Evolutionary conservation across 2,329 filamentous ascomycete genomes (phyloP).

Genomic region (Colletotrichum zoysiae): DNA sequence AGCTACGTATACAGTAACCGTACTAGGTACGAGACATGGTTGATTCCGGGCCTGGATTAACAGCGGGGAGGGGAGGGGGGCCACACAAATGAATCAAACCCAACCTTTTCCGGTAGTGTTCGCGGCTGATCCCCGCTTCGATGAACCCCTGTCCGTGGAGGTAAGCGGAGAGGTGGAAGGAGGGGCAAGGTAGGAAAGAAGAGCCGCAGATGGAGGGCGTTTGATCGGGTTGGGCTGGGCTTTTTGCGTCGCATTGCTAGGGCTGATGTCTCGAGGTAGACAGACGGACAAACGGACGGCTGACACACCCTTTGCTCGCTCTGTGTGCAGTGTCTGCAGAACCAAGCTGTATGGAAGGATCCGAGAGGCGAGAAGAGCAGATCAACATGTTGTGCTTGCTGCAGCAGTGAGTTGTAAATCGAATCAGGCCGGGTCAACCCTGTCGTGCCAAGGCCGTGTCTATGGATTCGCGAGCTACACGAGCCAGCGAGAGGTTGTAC

Average conservation of each 20-base stretch:
- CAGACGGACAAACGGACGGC: background rate
- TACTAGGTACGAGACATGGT: slow-evolving; percentile 12
- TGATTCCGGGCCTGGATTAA: slow-evolving; percentile 27
- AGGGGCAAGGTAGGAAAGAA: slow-evolving; percentile 7
- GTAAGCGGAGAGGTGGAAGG: background rate
- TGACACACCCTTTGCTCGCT: slow-evolving; percentile 5
- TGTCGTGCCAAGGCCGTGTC: slow-evolving; percentile 40
- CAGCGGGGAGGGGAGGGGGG: background rate
- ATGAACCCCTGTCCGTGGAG: background rate
- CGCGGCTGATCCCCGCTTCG: slow-evolving; percentile 33
- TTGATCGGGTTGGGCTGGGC: slow-evolving; percentile 14
- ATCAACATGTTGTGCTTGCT: slow-evolving; percentile 24
- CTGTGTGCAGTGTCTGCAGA: slow-evolving; percentile 17
- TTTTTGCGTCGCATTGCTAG: slow-evolving; percentile 1
- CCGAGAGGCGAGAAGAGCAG: slow-evolving; percentile 12
- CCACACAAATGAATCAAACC: slow-evolving; percentile 1
- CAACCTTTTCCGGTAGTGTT: slow-evolving; percentile 17
- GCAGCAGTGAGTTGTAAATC: slow-evolving; percentile 39
- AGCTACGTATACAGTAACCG: background rate
- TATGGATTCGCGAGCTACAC: slow-evolving; percentile 32
- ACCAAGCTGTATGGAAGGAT: slow-evolving; percentile 19
- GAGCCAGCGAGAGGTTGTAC: slow-evolving; percentile 25
- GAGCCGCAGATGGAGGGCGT: slow-evolving; percentile 31
- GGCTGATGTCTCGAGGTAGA: background rate
- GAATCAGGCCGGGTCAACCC: slow-evolving; percentile 30